Conservation (phyloP, 352 stramenopile genomes). For the Pythium vanterpoolii region DNA sequence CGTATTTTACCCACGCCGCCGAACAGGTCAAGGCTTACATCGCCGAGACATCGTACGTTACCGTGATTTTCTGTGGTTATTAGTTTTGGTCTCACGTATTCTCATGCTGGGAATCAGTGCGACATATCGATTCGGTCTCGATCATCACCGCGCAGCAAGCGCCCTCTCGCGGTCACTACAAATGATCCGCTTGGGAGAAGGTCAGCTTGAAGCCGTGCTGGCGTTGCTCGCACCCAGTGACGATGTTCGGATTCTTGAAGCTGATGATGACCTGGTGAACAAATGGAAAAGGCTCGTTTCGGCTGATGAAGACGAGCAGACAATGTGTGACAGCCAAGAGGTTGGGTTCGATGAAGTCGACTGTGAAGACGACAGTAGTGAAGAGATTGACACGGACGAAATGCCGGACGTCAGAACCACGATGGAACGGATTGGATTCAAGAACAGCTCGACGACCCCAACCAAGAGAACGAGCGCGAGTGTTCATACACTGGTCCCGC, state of each 20-base stretch:
- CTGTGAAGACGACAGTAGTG: background rate
- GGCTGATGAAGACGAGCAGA: background rate
- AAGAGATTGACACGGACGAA: background rate
- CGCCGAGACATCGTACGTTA: slow-evolving; percentile 18
- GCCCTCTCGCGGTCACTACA: background rate
- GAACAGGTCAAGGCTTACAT: slow-evolving; percentile 46
- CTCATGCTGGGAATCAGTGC: background rate
- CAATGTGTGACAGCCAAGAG: background rate
- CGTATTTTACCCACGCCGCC: slow-evolving; percentile 59
- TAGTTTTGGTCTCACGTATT: background rate
- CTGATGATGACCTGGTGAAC: background rate
- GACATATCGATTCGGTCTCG: slow-evolving; percentile 13
- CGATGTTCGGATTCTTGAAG: background rate
- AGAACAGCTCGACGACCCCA: slow-evolving; percentile 22
- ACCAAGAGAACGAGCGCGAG: slow-evolving; percentile 3
- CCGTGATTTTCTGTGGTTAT: background rate
- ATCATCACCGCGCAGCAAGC: background rate
- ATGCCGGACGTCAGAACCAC: background rate
- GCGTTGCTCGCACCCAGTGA: background rate
- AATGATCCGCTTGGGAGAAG: slow-evolving; percentile 6
- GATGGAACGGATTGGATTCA: slow-evolving; percentile 10
- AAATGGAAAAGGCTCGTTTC: background rate
- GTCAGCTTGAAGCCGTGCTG: slow-evolving; percentile 6
- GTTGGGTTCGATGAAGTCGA: slow-evolving; percentile 15
- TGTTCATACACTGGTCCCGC: slow-evolving; percentile 18